Base-by-base conservation (phyloP, 1,284 basidiomycete genomes). In the Cystobasidium sp. region DNA sequence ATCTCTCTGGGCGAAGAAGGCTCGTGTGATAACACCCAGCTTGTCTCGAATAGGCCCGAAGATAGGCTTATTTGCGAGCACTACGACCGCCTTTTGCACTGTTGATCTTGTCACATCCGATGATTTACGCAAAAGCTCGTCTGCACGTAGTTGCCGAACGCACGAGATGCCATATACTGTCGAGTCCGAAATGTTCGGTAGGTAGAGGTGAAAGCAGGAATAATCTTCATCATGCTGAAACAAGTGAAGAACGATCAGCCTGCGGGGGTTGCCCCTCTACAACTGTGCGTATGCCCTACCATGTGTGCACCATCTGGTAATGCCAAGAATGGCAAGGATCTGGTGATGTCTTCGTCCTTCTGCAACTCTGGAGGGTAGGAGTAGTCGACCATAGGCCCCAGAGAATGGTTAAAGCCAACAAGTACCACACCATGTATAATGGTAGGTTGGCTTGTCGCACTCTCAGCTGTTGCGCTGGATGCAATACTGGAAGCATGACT, bases 141-240 rank as follows among this genome's bases (percentile, higher is more conserved):
- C 86, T 1, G 94, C 86, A 7, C 91, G 86, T 58, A 99, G 93
- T 84, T 99, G 96, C 52, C 96, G 92, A 80, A 99, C 98, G 83
- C 96, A 97, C 88, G 93, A 96, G 80, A 97, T 97, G 43, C 94
- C 94, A 81, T 97, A 97, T 59, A 97, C 84, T 0, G 94, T 97
- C 12, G 87, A 63, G 72, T 70, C 16, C 47, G 81, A 72, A 77
- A 82, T 47, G 55, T 73, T 61, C 14, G 84, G 83, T 8, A 84
- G 78, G 64, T 82, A 88, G 31, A 94, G 83, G 81, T 96, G 93
- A 81, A 99, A 99, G 83, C 97, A 98, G 3, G 91, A 75, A 94
- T 97, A 99, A 81, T 99, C 96, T 84, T 99, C 96, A 41, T 90
- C 85, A 76, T 91, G 93, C 91, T 93, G 81, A 51, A 9, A 55